phyloP scores from a whole-genome alignment of 805 yeast species.

The Hanseniaspora meyeri region DNA sequence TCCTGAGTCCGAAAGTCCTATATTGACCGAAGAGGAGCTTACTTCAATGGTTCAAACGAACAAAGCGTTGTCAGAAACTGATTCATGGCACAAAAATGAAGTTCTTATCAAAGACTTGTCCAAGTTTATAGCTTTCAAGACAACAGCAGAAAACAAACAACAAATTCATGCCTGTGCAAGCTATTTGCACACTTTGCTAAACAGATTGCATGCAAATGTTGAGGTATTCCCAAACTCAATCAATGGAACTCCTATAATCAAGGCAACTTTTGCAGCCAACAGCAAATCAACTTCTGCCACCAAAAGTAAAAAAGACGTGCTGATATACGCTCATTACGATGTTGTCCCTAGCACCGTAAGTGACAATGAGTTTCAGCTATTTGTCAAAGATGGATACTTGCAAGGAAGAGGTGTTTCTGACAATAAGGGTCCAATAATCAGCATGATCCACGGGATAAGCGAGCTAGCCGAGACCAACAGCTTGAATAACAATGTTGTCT shows the following conservation, averaged over 20 bases:
- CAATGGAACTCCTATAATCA: constrained; percentile 61
- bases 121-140: constrained; percentile 5
- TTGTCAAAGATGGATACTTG: constrained; percentile 70
- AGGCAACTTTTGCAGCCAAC: constrained; percentile 51
- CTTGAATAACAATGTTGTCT: constrained; percentile 61
- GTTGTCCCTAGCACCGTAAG: constrained; percentile 66
- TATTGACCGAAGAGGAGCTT: background rate
- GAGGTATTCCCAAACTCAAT: constrained; percentile 32
- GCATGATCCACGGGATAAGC: constrained; percentile 78
- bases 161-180: constrained; percentile 72
- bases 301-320: constrained; percentile 22
- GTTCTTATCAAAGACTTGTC: constrained; percentile 5
- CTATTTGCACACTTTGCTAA: constrained; percentile 48
- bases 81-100: constrained; percentile 1
- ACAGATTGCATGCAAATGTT: constrained; percentile 45
- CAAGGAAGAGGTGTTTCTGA: constrained; percentile 91
- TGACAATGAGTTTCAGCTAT: constrained; percentile 64
- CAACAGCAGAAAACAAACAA: constrained; percentile 6
- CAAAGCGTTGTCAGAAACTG: background rate
- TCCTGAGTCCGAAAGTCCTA: background rate
- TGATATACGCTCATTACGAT: constrained; percentile 95
- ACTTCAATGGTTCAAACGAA: background rate
- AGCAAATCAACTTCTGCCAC: background rate
- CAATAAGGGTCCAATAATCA: constrained; percentile 85
- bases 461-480: constrained; percentile 42